phyloP scores from a whole-genome alignment of 371 early-diverging fungal species.

The Mucor lusitanicus region DNA sequence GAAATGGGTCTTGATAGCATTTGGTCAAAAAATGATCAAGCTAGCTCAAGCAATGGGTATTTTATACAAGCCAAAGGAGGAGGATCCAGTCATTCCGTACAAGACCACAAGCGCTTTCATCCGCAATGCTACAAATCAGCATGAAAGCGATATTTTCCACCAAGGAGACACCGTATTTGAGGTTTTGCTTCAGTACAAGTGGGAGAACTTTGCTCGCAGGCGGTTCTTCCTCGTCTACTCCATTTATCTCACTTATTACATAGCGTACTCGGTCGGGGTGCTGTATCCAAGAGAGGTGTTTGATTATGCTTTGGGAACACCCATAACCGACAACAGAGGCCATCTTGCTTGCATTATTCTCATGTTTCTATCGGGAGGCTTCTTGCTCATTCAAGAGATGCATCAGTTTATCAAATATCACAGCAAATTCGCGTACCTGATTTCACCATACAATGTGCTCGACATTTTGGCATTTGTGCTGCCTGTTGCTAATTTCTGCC shows the following conservation, averaged over 20 bases:
- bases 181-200: conserved; percentile 14
- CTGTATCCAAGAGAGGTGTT: conserved; percentile 7
- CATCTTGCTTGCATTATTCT: conserved; percentile 4
- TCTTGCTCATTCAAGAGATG: not conserved
- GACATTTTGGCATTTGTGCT: conserved; percentile 9
- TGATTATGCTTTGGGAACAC: not conserved
- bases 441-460: conserved; percentile 10
- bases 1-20: not conserved
- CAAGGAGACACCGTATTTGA: conserved; percentile 17
- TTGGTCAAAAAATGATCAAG: not conserved
- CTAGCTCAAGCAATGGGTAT: no score
- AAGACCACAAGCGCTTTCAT: conserved; percentile 2
- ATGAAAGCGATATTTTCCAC: conserved; percentile 10
- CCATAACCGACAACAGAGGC: not conserved
- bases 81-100: not conserved
- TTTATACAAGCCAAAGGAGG: not conserved
- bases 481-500: not conserved
- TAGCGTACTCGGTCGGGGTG: conserved; percentile 6
- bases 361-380: not conserved
- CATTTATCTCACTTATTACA: conserved; percentile 3
- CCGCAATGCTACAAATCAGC: not conserved
- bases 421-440: not conserved
- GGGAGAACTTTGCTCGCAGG: conserved; percentile 4
- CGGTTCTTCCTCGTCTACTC: not conserved
- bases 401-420: not conserved